Conservation (phyloP, 208 protist species). For the Acanthamoeba sp. region DNA sequence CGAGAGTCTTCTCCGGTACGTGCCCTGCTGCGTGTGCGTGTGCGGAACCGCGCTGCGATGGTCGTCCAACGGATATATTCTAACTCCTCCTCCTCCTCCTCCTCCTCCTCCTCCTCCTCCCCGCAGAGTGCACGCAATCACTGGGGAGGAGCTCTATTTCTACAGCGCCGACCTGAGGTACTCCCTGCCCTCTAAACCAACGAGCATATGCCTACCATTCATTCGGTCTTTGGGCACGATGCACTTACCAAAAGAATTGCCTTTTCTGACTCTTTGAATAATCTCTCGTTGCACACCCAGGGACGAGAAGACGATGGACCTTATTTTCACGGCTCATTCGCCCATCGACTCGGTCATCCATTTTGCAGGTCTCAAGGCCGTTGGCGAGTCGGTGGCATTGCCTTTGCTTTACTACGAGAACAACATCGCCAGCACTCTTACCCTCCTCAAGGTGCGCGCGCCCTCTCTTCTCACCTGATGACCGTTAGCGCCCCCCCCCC, state of each 20-base stretch:
- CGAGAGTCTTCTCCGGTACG: constrained; percentile 73
- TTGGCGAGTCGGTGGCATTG: constrained; percentile 94
- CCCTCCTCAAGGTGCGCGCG: constrained; percentile 94
- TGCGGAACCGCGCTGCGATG: too few species aligned
- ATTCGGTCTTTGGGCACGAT: too few species aligned
- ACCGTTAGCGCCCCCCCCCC: neutral
- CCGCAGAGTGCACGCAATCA: neutral
- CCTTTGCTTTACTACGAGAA: constrained; percentile 97
- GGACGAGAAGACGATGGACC: constrained; percentile 91
- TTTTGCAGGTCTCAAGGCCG: constrained; percentile 95
- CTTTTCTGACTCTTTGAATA: too few species aligned
- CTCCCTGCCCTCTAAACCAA: too few species aligned
- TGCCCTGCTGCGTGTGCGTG: neutral
- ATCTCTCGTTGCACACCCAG: neutral
- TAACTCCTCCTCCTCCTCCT: neutral
- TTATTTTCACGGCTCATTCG: constrained; percentile 93
- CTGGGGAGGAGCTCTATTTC: constrained; percentile 15
- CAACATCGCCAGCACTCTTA: constrained; percentile 96
- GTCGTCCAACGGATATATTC: neutral
- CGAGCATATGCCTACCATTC: too few species aligned
- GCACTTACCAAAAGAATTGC: too few species aligned
- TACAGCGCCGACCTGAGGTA: constrained; percentile 27
- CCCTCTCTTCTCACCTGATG: constrained; percentile 78
- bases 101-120: neutral
- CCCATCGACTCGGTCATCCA: constrained; percentile 95